These are phyloP conservation scores for Diversispora eburnea DNA, from an alignment of 192 early-diverging fungal genomes.

Conservation along the genomic window DNA sequence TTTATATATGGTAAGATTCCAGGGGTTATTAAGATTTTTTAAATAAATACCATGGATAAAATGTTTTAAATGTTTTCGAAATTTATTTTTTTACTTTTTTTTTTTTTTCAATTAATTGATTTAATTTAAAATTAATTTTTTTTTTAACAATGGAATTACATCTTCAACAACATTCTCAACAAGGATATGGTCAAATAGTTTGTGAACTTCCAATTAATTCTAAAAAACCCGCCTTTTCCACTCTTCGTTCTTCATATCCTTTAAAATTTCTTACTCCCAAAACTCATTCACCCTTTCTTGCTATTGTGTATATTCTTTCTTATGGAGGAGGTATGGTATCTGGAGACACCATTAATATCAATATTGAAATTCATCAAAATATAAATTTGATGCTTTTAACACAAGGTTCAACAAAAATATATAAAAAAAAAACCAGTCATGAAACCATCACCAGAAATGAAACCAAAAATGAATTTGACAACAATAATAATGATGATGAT, in stretches of 20 bases:
- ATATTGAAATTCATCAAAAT: conserved; percentile 41
- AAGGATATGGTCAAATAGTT: conserved; percentile 11
- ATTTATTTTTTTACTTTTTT: no score
- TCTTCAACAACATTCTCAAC: not conserved
- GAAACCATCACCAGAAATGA: conserved; percentile 20
- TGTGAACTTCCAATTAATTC: conserved; percentile 24
- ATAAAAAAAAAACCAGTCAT: conserved; percentile 41
- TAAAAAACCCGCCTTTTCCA: conserved; percentile 31
- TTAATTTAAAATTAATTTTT: no score
- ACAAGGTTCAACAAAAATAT: conserved; percentile 81
- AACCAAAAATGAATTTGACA: conserved; percentile 21
- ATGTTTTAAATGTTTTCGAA: no score
- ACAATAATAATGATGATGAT: not conserved
- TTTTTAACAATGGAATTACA: no score
- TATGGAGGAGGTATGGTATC: conserved; percentile 71
- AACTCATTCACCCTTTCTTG: conserved; percentile 35
- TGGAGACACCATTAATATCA: conserved; percentile 59
- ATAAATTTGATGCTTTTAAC: conserved; percentile 64
- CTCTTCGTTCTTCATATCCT: conserved; percentile 48
- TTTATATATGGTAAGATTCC: no score
- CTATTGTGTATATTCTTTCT: conserved; percentile 62
- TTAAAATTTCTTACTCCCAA: conserved; percentile 54
- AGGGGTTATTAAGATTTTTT: no score
- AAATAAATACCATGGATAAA: no score
- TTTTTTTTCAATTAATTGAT: no score